phyloP scores from a whole-genome alignment of 768 basidiomycete species.

The Lactarius psammicola region DNA sequence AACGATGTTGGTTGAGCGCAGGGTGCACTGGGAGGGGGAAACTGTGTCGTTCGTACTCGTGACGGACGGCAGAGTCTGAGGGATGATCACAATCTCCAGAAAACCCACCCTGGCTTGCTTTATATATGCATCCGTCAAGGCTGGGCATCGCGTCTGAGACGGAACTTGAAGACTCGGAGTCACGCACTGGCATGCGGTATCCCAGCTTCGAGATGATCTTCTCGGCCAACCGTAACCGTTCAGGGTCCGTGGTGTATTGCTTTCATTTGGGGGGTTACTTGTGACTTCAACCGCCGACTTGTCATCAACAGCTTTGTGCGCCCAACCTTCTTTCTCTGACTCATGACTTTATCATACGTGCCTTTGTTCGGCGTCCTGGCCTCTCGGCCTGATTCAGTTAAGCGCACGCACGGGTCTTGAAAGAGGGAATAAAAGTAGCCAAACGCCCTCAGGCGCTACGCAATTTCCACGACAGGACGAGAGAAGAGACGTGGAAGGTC shows the following conservation, averaged over 20 bases:
- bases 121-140: background rate
- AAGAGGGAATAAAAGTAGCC: background rate
- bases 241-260: background rate
- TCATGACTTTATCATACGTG: background rate
- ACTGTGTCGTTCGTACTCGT: conserved; percentile 11
- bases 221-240: background rate
- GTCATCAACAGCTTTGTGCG: conserved; percentile 2
- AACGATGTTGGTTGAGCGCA: background rate
- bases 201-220: background rate
- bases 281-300: background rate
- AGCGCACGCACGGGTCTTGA: background rate
- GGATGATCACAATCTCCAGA: background rate
- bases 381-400: conserved; percentile 10
- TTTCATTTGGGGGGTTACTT: background rate
- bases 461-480: conserved; percentile 10
- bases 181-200: background rate
- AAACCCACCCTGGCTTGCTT: background rate
- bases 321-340: conserved; percentile 3
- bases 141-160: background rate
- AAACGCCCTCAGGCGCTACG: conserved; percentile 1
- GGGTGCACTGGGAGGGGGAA: conserved; percentile 4
- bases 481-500: background rate
- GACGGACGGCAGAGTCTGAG: background rate
- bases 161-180: background rate
- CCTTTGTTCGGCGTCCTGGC: background rate